These are phyloP conservation scores for Akanthomyces uredinophilus DNA, from an alignment of 2,329 filamentous ascomycete genomes.

Conservation along the genomic window DNA sequence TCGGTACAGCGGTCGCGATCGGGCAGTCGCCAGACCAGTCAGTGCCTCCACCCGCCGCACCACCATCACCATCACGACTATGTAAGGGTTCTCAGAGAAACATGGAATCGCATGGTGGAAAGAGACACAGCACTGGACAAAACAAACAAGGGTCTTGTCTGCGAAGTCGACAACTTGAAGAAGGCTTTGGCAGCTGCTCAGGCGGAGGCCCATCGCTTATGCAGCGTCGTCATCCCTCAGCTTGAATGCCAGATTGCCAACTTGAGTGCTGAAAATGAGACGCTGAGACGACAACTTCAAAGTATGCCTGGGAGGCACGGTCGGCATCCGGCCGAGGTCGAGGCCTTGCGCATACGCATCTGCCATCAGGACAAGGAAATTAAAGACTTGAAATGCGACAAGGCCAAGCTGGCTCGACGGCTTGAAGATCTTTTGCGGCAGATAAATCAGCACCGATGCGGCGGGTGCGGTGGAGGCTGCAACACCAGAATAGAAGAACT, in stretches of 20 bases:
- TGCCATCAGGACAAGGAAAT: slow-evolving; percentile 35
- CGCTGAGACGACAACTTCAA: slow-evolving; percentile 34
- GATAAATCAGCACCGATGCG: slow-evolving; percentile 12
- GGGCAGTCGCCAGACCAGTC: slow-evolving; percentile 20
- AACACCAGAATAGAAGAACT: slow-evolving; percentile 30
- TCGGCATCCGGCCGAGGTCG: slow-evolving; percentile 28
- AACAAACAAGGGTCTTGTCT: slow-evolving; percentile 29
- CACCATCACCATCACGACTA: slow-evolving; percentile 30
- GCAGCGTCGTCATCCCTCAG: slow-evolving; percentile 29
- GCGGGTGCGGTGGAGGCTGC: slow-evolving; percentile 22
- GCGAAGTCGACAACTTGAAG: slow-evolving; percentile 31
- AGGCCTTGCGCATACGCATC: slow-evolving; percentile 30
- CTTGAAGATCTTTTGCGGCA: slow-evolving; percentile 32
- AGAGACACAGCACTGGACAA: slow-evolving; percentile 33
- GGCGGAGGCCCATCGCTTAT: slow-evolving; percentile 30
- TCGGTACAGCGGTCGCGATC: slow-evolving; percentile 36
- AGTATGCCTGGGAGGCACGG: slow-evolving; percentile 26
- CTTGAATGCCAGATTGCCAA: slow-evolving; percentile 33
- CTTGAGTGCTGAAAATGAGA: slow-evolving; percentile 35
- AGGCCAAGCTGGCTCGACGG: slow-evolving; percentile 29
- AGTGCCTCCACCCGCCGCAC: slow-evolving; percentile 26
- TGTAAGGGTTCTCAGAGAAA: slow-evolving; percentile 31
- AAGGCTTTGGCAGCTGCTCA: slow-evolving; percentile 31
- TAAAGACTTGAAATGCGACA: slow-evolving; percentile 31
- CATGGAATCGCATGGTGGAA: slow-evolving; percentile 33